Evolutionary conservation across 495 filamentous ascomycete species (phyloP).

Genomic region (Letharia lupina): DNA sequence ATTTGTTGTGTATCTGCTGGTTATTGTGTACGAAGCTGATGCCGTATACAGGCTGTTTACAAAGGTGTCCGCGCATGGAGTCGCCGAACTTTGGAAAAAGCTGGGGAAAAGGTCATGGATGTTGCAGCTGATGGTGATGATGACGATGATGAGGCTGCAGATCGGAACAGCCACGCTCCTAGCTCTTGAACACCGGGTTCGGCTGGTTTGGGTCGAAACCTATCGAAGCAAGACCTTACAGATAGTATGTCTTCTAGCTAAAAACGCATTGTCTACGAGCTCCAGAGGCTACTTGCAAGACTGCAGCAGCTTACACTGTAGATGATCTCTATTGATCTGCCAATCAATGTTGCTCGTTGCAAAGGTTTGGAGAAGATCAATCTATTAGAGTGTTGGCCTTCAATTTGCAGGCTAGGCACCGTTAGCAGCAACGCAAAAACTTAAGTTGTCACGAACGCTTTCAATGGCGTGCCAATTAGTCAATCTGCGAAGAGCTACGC

Average conservation of each 20-base stretch:
- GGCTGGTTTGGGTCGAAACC: neutral
- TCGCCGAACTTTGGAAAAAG: conserved; percentile 59
- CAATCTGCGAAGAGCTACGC: conserved; percentile 78
- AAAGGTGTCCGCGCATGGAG: conserved; percentile 67
- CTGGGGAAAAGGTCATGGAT: conserved; percentile 71
- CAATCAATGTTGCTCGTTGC: neutral
- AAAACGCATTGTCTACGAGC: neutral
- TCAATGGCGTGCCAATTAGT: conserved; percentile 85
- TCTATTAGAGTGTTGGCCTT: neutral
- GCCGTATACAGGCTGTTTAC: conserved; percentile 56
- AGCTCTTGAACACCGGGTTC: conserved; percentile 19
- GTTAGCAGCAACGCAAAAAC: conserved; percentile 54
- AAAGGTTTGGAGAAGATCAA: neutral
- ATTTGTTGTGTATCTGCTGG: conserved; percentile 32
- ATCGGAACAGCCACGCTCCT: conserved; percentile 11
- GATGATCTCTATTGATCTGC: neutral
- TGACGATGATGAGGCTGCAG: conserved; percentile 47
- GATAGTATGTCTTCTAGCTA: neutral
- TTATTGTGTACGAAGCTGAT: conserved; percentile 11
- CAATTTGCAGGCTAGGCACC: neutral
- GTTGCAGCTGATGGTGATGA: conserved; percentile 69
- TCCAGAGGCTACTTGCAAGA: neutral
- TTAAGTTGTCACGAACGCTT: conserved; percentile 78
- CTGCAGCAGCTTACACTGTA: neutral
- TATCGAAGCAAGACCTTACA: conserved; percentile 22